Evolutionary conservation across 164 flowering plant species (phyloP), one percentile per base, ranked within the genome.

Genomic region (Vitis amurensis): DNA sequence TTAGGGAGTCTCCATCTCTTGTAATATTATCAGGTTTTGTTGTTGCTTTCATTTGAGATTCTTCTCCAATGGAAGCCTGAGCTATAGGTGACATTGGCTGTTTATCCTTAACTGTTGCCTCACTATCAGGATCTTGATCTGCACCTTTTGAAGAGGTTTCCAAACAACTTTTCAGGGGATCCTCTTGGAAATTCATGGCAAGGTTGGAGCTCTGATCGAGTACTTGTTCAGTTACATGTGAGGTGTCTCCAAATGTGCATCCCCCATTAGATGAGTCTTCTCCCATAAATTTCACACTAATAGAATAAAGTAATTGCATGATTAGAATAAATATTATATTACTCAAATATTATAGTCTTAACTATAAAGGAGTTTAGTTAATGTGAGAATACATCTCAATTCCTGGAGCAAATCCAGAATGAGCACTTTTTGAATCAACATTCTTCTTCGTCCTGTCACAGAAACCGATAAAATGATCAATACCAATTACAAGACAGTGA

Each of bases 201-300:
- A 19, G n/a, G 16, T 59, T 55, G 56, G 68, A 56, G 27, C 47
- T 53, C 50, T 49, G 50, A 16, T 56, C 68, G 4, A 30, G 66
- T 19, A 59, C 70, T 66, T 58, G 9, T 61, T 52, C 73, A 60
- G 23, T 61, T 50, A 27, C 27, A 27, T 59, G 53, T 61, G 71
- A 50, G 13, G 49, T 19, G 44, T 61, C 66, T 14, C 50, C 61
- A 9, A 67, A 61, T 68, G 15, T 63, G 71, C 31, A 27, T 44
- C 19, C 55, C 55, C 16, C 55, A 55, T 53, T 53, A 53, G 0
- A 44, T 7, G 63, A 66, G 55, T 59, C 47, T 59, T 74, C 50
- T 31, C 13, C 63, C n/a, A 31, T 58, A 68, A 51, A 9, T 30
- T 27, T 59, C 62, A 57, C 66, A 65, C 76, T 74, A 76, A 63